These are phyloP conservation scores for Colletotrichum camelliae DNA, from an alignment of 2,329 filamentous ascomycete species.

Conservation along the genomic window DNA sequence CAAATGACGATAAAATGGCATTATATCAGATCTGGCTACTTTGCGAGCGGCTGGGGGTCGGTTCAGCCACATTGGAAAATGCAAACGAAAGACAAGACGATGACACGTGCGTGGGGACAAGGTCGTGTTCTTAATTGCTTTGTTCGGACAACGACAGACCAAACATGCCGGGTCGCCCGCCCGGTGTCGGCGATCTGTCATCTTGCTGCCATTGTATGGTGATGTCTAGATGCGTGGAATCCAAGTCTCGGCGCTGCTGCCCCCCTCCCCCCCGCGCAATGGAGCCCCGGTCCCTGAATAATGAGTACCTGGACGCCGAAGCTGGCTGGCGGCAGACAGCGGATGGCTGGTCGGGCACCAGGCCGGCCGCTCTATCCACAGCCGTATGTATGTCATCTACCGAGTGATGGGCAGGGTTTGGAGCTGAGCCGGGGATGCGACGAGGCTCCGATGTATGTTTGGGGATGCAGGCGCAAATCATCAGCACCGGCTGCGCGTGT, in stretches of 20 bases:
- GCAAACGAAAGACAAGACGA: neutral
- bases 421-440: neutral
- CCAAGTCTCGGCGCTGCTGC: neutral
- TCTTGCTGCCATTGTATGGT: slow-evolving; percentile 15
- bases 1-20: neutral
- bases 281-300: slow-evolving; percentile 4
- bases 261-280: neutral
- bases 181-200: slow-evolving; percentile 28
- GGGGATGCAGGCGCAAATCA: neutral
- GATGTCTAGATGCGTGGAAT: neutral
- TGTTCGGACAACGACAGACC: slow-evolving; percentile 44
- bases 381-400: slow-evolving; percentile 20
- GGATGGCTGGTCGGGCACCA: neutral
- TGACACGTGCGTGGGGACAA: neutral
- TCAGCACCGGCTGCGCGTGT: neutral
- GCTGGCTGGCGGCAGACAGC: neutral
- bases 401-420: neutral
- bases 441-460: neutral
- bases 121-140: slow-evolving; percentile 25
- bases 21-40: neutral
- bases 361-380: neutral
- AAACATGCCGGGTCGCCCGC: slow-evolving; percentile 31
- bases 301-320: neutral
- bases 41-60: neutral
- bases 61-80: neutral